A percentile compares a stretch with the other conserved stretches of the same genome.
These are phyloP conservation scores for Lentinula detonsa DNA, from an alignment of 768 basidiomycete species.

Conservation along the genomic window DNA sequence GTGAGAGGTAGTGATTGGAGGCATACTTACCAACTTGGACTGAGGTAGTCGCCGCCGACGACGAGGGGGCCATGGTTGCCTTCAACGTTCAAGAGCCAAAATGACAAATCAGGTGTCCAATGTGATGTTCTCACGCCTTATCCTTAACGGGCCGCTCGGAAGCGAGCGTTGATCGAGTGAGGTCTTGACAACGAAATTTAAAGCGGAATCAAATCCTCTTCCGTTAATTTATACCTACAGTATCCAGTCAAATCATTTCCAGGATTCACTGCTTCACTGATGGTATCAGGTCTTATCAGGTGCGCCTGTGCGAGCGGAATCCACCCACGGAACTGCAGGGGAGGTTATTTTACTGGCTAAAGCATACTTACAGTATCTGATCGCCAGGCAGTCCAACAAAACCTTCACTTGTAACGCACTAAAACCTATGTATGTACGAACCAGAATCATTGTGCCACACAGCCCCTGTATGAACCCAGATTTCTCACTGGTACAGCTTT, in stretches of 20 bases:
- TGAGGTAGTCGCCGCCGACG: slow-evolving; percentile 75
- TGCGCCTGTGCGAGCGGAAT: too few relatives aligned
- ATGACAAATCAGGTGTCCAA: slow-evolving; percentile 1
- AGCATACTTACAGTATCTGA: too few relatives aligned
- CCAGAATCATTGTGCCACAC: too few relatives aligned
- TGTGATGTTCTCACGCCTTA: not conserved
- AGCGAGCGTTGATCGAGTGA: not conserved
- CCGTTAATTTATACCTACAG: not conserved
- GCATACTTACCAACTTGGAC: slow-evolving; percentile 87
- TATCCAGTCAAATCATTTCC: not conserved
- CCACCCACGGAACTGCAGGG: too few relatives aligned
- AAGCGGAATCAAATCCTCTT: not conserved
- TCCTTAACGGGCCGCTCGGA: not conserved
- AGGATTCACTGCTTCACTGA: too few relatives aligned
- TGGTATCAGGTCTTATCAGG: too few relatives aligned
- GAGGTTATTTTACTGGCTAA: too few relatives aligned
- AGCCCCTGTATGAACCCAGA: too few relatives aligned
- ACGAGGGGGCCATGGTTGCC: slow-evolving; percentile 36
- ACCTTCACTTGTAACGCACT: too few relatives aligned
- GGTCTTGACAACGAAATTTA: not conserved
- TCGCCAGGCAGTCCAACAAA: too few relatives aligned
- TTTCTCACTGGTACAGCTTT: too few relatives aligned
- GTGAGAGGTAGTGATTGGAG: not conserved
- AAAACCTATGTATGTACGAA: too few relatives aligned
- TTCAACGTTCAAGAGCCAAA: not conserved